Conservation (phyloP, 805 yeast genomes). For the Candida wancherniae region DNA sequence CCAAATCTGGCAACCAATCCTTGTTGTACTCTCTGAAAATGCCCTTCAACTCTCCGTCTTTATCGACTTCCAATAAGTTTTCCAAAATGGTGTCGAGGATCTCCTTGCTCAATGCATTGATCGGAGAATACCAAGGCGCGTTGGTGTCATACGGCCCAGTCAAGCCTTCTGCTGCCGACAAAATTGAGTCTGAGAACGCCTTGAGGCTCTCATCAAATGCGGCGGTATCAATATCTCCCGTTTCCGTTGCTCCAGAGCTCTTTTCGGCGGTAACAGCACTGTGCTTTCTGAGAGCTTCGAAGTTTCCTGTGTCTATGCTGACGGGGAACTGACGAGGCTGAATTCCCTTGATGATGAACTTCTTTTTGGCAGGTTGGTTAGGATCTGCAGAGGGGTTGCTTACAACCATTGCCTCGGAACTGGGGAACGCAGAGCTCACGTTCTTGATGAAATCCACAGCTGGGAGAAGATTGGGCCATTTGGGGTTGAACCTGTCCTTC, state of each 20-base stretch:
- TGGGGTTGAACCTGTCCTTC: slow-evolving; percentile 31
- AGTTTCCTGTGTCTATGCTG: slow-evolving; percentile 38
- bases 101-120: slow-evolving; percentile 31
- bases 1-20: slow-evolving; percentile 38
- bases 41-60: slow-evolving; percentile 20
- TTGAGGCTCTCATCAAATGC: slow-evolving; percentile 28
- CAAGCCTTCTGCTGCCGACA: slow-evolving; percentile 20
- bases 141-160: slow-evolving; percentile 15
- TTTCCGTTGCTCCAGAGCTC: slow-evolving; percentile 17
- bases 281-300: slow-evolving; percentile 33
- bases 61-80: slow-evolving; percentile 24
- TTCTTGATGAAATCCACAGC: slow-evolving; percentile 97
- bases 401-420: slow-evolving; percentile 91
- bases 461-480: slow-evolving; percentile 52
- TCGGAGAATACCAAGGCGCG: slow-evolving; percentile 20
- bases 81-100: slow-evolving; percentile 28
- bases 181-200: slow-evolving; percentile 20
- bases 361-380: slow-evolving; percentile 50
- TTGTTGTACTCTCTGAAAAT: slow-evolving; percentile 34
- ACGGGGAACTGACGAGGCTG: slow-evolving; percentile 73
- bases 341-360: slow-evolving; percentile 90
- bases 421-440: slow-evolving; percentile 82
- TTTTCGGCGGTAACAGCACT: slow-evolving; percentile 11
- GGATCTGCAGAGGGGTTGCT: slow-evolving; percentile 38
- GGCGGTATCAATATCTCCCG: slow-evolving; percentile 34